phyloP scores from a whole-genome alignment of 192 early-diverging fungal genomes.

The Spizellomyces sp. region DNA sequence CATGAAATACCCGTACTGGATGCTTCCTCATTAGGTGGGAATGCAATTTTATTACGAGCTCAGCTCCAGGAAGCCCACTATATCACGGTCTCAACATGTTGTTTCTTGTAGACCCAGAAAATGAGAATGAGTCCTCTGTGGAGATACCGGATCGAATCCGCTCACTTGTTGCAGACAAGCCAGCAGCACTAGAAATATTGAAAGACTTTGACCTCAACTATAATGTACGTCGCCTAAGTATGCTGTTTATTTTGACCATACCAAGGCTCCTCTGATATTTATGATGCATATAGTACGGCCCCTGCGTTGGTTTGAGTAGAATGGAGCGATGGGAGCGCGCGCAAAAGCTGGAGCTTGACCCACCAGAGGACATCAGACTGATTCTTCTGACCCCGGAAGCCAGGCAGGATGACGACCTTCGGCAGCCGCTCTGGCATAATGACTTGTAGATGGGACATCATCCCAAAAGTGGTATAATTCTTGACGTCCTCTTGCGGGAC shows the following conservation, averaged over 20 bases:
- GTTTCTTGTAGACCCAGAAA: neutral
- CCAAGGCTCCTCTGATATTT: neutral
- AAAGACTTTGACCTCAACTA: constrained; percentile 39
- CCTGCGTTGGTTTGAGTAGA: constrained; percentile 54
- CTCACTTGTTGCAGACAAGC: constrained; percentile 5
- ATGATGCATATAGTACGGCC: constrained; percentile 40
- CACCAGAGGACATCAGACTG: constrained; percentile 36
- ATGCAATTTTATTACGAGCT: too few species aligned
- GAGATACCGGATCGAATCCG: neutral
- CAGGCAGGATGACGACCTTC: constrained; percentile 15
- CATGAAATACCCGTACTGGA: too few species aligned
- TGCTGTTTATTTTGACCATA: neutral
- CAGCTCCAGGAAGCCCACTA: too few species aligned
- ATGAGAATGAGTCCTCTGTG: neutral
- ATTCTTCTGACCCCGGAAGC: constrained; percentile 18
- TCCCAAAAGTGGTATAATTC: too few species aligned
- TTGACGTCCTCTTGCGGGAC: too few species aligned
- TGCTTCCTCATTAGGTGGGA: too few species aligned
- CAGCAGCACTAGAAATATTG: constrained; percentile 16
- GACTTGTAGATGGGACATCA: neutral
- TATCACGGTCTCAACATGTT: too few species aligned
- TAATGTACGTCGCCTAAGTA: constrained; percentile 13
- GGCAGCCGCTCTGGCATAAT: constrained; percentile 36
- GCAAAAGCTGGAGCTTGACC: constrained; percentile 46
- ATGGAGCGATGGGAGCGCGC: constrained; percentile 61